Evolutionary conservation across 805 yeast species (phyloP).

Genomic region (Wickerhamomyces kurtzmanii): DNA sequence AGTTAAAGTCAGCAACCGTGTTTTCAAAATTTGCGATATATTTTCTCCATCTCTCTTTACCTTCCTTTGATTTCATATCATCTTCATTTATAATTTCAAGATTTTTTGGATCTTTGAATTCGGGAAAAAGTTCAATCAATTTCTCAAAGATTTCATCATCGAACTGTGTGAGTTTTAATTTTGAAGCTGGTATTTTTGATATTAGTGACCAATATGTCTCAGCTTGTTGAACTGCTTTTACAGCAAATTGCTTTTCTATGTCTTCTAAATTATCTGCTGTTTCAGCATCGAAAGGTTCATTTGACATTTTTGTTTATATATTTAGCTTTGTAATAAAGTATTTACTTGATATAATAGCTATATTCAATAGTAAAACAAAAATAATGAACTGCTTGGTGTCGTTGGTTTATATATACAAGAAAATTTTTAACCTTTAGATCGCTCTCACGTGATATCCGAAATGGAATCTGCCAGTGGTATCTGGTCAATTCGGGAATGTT

Average conservation of each 20-base stretch:
- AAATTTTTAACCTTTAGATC: too few relatives aligned
- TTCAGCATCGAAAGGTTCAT: conserved; percentile 79
- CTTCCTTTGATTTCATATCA: conserved; percentile 68
- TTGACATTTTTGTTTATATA: too few relatives aligned
- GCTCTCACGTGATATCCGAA: too few relatives aligned
- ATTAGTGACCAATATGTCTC: conserved; percentile 87
- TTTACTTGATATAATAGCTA: too few relatives aligned
- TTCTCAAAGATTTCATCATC: conserved; percentile 63
- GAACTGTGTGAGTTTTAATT: conserved; percentile 57
- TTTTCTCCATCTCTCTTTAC: conserved; percentile 86
- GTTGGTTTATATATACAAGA: too few relatives aligned
- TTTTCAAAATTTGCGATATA: conserved; percentile 79
- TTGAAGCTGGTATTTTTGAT: conserved; percentile 67
- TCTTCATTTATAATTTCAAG: conserved; percentile 60
- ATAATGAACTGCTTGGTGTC: too few relatives aligned
- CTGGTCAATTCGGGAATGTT: too few relatives aligned
- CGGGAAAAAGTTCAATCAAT: conserved; percentile 76
- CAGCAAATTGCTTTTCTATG: conserved; percentile 96
- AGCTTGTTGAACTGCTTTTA: conserved; percentile 92
- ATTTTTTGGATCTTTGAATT: conserved; percentile 52
- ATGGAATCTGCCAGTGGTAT: too few relatives aligned
- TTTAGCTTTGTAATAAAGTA: too few relatives aligned
- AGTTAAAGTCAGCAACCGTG: conserved; percentile 79
- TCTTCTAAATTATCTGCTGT: conserved; percentile 91
- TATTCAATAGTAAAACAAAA: too few relatives aligned